Percentiles rank a stretch among this genome's conserved stretches.
Conservation (phyloP, 345 rosid species). For the Psidium guajava region DNA sequence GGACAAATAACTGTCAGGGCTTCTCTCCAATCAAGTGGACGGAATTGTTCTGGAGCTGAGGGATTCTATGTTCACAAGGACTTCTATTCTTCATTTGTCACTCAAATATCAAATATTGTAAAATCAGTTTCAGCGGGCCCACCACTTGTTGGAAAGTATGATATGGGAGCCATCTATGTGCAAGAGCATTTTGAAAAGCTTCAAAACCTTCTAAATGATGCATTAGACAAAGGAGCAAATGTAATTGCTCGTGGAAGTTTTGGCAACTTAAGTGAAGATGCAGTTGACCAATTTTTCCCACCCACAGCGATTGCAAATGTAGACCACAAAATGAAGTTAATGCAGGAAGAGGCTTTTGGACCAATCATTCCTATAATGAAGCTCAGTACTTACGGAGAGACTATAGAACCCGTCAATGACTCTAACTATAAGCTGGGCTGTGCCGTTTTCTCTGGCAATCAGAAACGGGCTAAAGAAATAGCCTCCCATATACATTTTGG, state of each 20-base stretch:
- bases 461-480: constrained; percentile 64
- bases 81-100: constrained; percentile 65
- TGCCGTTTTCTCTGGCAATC: constrained; percentile 82
- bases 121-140: constrained; percentile 98
- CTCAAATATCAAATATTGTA: constrained; percentile 63
- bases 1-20: constrained; percentile 95
- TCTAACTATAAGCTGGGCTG: constrained; percentile 90
- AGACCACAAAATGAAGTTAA: constrained; percentile 78
- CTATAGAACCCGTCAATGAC: constrained; percentile 71
- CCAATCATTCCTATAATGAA: constrained; percentile 98
- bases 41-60: constrained; percentile 99
- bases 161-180: constrained; percentile 98
- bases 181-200: constrained; percentile 87
- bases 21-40: constrained; percentile 91
- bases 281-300: constrained; percentile 92
- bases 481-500: constrained; percentile 87
- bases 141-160: constrained; percentile 80
- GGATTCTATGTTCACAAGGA: constrained; percentile 89
- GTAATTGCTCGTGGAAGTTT: constrained; percentile 87
- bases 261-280: constrained; percentile 84
- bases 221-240: constrained; percentile 84
- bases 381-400: constrained; percentile 87
- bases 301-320: constrained; percentile 81
- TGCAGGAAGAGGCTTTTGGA: constrained; percentile 99
- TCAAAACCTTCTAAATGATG: constrained; percentile 78